Evolutionary conservation across 1,139 yeast genomes (phyloP).

Genomic region (Lodderomyces jiufengensis): DNA sequence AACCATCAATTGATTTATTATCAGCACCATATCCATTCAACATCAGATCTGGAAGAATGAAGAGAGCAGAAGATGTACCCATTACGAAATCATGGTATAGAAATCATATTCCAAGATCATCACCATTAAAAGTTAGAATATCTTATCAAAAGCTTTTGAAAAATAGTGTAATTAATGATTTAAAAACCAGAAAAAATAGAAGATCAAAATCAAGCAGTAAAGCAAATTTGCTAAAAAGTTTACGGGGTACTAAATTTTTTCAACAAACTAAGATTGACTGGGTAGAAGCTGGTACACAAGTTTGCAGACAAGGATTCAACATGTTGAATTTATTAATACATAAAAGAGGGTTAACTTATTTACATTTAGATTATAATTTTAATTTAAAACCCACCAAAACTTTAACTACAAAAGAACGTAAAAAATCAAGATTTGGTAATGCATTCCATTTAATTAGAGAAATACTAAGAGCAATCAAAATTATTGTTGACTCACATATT

Average conservation of each 20-base stretch:
- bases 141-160: conserved; percentile 88
- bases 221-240: conserved; percentile 58
- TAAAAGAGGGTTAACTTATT: conserved; percentile 83
- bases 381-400: conserved; percentile 96
- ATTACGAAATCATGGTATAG: conserved; percentile 78
- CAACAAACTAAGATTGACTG: conserved; percentile 92
- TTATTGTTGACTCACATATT: conserved; percentile 90
- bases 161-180: conserved; percentile 65
- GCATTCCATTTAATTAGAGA: conserved; percentile 95
- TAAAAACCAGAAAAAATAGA: conserved; percentile 46
- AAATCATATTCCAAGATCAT: conserved; percentile 57
- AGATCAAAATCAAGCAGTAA: conserved; percentile 36
- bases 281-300: conserved; percentile 97
- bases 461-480: conserved; percentile 72
- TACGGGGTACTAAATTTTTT: conserved; percentile 80
- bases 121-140: conserved; percentile 73
- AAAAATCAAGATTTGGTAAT: conserved; percentile 92
- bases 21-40: conserved; percentile 88
- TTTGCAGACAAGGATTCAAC: conserved; percentile 89
- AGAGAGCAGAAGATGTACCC: conserved; percentile 88
- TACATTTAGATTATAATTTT: conserved; percentile 93
- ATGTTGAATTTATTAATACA: conserved; percentile 90
- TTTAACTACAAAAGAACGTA: conserved; percentile 92
- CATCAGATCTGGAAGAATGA: conserved; percentile 63
- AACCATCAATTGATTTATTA: conserved; percentile 61